Evolutionary conservation across 2,329 filamentous ascomycete genomes (phyloP).

Genomic region (Ophiocordyceps australis): DNA sequence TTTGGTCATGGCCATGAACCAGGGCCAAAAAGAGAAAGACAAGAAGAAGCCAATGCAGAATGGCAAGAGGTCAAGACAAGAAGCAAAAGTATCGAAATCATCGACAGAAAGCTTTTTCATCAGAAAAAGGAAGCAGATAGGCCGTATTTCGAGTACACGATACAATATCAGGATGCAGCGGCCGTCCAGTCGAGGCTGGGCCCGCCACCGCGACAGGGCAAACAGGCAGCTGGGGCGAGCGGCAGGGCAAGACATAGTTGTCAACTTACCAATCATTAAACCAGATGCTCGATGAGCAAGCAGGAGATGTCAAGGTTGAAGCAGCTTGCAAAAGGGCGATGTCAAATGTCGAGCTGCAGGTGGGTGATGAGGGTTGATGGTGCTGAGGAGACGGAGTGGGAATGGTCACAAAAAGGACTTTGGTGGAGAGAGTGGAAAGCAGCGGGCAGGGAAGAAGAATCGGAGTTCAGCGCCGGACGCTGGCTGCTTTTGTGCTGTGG

Average conservation of each 20-base stretch:
- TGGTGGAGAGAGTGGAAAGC: constrained; percentile 15
- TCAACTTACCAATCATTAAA: too few species aligned
- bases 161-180: constrained; percentile 15
- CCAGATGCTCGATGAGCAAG: too few species aligned
- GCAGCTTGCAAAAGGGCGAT: constrained; percentile 8
- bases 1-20: too few species aligned
- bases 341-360: constrained; percentile 4
- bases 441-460: constrained; percentile 21
- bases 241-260: constrained; percentile 6
- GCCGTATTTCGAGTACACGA: constrained; percentile 8
- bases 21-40: too few species aligned
- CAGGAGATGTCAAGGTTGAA: too few species aligned
- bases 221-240: constrained; percentile 12
- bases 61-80: constrained; percentile 5
- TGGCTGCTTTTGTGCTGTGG: too few species aligned
- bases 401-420: constrained; percentile 16
- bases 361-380: constrained; percentile 10
- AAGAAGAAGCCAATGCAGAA: constrained; percentile 19
- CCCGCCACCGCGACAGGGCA: constrained; percentile 17
- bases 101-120: constrained; percentile 16
- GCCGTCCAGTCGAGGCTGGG: constrained; percentile 17
- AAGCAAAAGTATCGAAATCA: constrained; percentile 11
- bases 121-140: constrained; percentile 10
- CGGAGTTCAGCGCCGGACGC: too few species aligned
- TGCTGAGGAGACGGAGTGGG: constrained; percentile 13